Conservation (phyloP, 2,329 filamentous ascomycete species). For the Microdochium nivale region DNA sequence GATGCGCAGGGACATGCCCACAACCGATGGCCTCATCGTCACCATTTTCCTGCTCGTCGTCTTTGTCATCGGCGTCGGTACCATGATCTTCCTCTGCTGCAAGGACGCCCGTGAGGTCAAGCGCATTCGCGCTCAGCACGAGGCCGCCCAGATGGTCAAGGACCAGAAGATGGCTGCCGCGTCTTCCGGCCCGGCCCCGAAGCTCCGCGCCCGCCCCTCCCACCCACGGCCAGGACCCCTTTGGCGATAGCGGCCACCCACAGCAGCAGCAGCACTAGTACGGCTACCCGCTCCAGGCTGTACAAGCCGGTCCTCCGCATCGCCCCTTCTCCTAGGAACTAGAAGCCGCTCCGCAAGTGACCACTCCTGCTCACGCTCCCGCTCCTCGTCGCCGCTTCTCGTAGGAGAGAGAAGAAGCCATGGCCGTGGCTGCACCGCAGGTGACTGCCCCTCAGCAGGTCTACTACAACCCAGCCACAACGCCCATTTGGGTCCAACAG, state of each 20-base stretch:
- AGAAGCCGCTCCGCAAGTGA: no score
- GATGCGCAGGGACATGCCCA: neutral
- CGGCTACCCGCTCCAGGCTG: no score
- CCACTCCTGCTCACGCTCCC: no score
- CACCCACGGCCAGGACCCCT: neutral
- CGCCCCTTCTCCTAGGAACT: no score
- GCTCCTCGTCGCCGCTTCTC: no score
- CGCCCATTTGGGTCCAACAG: no score
- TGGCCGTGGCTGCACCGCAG: no score
- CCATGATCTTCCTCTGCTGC: neutral
- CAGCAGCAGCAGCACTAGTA: neutral
- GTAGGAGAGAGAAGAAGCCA: no score
- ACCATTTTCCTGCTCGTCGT: neutral
- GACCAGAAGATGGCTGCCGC: neutral
- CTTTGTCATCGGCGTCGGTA: neutral
- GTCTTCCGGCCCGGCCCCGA: neutral
- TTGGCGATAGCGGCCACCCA: neutral
- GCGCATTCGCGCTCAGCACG: neutral
- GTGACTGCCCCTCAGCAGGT: no score
- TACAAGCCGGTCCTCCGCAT: no score
- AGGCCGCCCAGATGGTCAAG: neutral
- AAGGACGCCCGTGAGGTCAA: neutral
- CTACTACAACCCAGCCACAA: no score
- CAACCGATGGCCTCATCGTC: neutral
- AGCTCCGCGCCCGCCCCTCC: neutral